phyloP scores from a whole-genome alignment of 73 alveolate species.

The Tetrahymena elliotti region DNA sequence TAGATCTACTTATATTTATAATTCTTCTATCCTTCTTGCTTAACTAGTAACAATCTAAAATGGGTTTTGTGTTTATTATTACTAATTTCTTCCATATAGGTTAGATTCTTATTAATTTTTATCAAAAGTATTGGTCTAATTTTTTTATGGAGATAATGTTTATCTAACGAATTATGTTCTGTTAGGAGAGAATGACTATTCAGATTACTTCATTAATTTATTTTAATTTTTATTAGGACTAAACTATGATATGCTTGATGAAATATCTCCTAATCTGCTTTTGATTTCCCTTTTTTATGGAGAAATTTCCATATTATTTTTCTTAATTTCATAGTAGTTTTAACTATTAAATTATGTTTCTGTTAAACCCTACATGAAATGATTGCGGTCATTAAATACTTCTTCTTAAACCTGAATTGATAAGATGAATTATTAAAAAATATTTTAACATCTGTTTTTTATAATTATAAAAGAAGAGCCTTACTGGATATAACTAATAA shows the following conservation, averaged over 20 bases:
- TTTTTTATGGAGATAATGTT: not conserved
- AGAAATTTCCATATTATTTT: not conserved
- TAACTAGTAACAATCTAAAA: not conserved
- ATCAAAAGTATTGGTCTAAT: not conserved
- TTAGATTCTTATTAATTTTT: not conserved
- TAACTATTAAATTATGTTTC: not conserved
- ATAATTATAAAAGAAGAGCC: not conserved
- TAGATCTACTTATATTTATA: not conserved
- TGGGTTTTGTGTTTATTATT: not conserved
- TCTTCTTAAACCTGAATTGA: not conserved
- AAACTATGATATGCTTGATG: not conserved
- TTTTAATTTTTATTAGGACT: not conserved
- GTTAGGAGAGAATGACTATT: not conserved
- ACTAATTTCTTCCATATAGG: not conserved
- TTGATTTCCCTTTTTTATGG: not conserved
- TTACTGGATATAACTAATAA: not conserved
- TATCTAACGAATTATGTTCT: not conserved
- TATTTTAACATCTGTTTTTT: not conserved
- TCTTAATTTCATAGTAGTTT: not conserved
- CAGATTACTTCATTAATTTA: not conserved
- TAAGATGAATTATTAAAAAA: not conserved
- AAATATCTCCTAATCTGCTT: not conserved
- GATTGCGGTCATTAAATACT: not conserved
- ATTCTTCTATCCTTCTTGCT: not conserved
- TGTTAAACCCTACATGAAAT: not conserved